Percentiles rank a stretch among this genome's conserved stretches.
These are phyloP conservation scores for Alloascoidea hylecoeti DNA, from an alignment of 805 yeast genomes.

Conservation along the genomic window DNA sequence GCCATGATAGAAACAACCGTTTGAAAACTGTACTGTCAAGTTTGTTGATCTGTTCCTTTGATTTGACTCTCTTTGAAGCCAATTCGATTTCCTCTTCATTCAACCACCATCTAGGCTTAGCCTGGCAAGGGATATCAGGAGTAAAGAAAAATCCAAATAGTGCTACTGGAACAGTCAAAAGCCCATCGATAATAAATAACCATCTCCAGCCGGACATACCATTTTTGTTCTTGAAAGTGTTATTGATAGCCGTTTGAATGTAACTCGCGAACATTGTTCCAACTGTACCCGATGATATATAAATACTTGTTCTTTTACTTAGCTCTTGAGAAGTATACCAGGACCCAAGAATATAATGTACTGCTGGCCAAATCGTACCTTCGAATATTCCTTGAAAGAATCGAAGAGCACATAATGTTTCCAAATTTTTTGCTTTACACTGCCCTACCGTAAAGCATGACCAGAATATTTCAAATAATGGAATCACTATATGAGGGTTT, in stretches of 20 bases:
- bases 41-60: conserved; percentile 4
- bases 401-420: conserved; percentile 14
- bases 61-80: conserved; percentile 15
- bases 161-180: conserved; percentile 25
- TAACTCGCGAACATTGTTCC: conserved; percentile 14
- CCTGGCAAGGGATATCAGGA: conserved; percentile 31
- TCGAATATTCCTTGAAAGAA: conserved; percentile 18
- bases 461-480: conserved; percentile 15
- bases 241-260: conserved; percentile 5
- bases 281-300: conserved; percentile 15
- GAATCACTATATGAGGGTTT: conserved; percentile 14
- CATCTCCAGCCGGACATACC: conserved; percentile 53
- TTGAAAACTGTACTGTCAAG: not conserved
- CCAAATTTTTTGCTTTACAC: conserved; percentile 11
- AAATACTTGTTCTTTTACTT: conserved; percentile 13
- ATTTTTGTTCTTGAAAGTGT: conserved; percentile 12
- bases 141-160: conserved; percentile 24
- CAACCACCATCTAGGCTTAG: conserved; percentile 17
- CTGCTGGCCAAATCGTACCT: conserved; percentile 14
- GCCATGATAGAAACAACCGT: not conserved
- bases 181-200: conserved; percentile 53
- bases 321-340: conserved; percentile 17
- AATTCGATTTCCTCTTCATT: conserved; percentile 16
- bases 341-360: conserved; percentile 12
- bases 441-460: conserved; percentile 10